Base-by-base conservation (phyloP, 768 basidiomycete genomes). In the Candolleomyces efflorescens region DNA sequence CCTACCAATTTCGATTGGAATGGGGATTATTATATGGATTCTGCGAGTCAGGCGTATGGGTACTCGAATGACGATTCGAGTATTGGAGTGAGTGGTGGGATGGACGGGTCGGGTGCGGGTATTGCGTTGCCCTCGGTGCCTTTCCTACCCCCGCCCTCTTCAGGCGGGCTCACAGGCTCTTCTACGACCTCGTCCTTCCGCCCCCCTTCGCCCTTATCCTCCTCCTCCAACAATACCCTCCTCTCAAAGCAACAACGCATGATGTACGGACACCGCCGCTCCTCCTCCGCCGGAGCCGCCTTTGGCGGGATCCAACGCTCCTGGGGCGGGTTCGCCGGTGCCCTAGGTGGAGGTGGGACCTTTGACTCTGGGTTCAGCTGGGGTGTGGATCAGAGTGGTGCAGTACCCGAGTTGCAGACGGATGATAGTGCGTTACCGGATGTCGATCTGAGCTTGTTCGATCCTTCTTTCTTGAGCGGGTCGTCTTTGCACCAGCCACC, bases 41-140 rank as follows among this genome's bases (percentile, higher is more conserved):
- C 55, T 13, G 45, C 55, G 15, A 15, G 46, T 10, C 37, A 32
- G 26, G 20, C 47, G 23, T n/a, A 57, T 18, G 15, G 13, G 12
- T 24, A 50, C 2, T 20, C 37, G 9, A n/a, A 37, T 15, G 26
- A 22, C 20, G 20, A 27, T 12, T 17, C 15, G 3, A 9, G 12
- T 46, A 18, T 15, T 22, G n/a, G n/a, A n/a, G n/a, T n/a, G n/a
- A n/a, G n/a, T n/a, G n/a, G n/a, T n/a, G n/a, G n/a, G n/a, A n/a
- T n/a, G n/a, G 43, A 58, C 13, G 12, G 4, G 6, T 18, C 24
- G 3, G 23, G 41, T 36, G 13, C n/a, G 3, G 46, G 46, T 12
- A 82, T 83, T 45, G 65, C 78, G 0, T 63, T 84, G 13, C 80
- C 82, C 0, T 67, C 73, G 0, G 55, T 77, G 1, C 72, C 81